These are phyloP conservation scores for Crithidia sp. DNA, from an alignment of 208 protist genomes.

Conservation along the genomic window DNA sequence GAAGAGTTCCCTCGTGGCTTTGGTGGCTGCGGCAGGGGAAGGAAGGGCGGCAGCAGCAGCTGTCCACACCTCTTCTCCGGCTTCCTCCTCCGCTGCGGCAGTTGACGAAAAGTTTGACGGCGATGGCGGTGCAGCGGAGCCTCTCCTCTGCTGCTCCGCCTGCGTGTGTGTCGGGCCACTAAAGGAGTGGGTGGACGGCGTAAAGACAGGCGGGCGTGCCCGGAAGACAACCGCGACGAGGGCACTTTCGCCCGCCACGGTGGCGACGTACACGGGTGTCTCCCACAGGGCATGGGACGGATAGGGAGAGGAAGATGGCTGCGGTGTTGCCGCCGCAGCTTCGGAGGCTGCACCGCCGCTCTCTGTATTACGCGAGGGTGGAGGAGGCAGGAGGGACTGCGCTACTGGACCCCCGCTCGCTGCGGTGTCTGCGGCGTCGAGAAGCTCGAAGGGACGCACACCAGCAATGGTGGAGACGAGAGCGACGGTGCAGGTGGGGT, in stretches of 20 bases:
- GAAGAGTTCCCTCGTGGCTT: not conserved
- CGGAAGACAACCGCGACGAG: conserved; percentile 65
- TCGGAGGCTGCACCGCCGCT: not conserved
- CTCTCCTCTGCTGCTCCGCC: not conserved
- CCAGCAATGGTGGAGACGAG: conserved; percentile 28
- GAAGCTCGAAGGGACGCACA: conserved; percentile 12
- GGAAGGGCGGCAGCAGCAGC: not conserved
- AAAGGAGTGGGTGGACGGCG: conserved; percentile 3
- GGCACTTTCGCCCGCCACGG: conserved; percentile 55
- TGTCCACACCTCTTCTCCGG: not conserved
- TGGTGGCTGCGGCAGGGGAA: not conserved
- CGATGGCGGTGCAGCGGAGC: not conserved
- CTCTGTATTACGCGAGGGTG: not conserved
- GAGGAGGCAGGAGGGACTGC: conserved; percentile 1
- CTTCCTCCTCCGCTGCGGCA: not conserved
- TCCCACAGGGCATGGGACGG: conserved; percentile 26
- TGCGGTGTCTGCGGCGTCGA: not conserved
- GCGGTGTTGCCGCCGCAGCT: not conserved
- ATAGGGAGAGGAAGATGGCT: no score
- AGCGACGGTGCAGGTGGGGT: conserved; percentile 29
- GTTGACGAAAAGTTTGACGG: not conserved
- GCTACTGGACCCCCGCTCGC: not conserved
- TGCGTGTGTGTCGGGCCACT: not conserved
- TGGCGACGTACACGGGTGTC: conserved; percentile 45
- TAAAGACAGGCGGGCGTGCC: conserved; percentile 24